A percentile compares a stretch with the other conserved stretches of the same genome.
Conservation (phyloP, 2,329 filamentous ascomycete genomes). For the Pyricularia pennisetigena region DNA sequence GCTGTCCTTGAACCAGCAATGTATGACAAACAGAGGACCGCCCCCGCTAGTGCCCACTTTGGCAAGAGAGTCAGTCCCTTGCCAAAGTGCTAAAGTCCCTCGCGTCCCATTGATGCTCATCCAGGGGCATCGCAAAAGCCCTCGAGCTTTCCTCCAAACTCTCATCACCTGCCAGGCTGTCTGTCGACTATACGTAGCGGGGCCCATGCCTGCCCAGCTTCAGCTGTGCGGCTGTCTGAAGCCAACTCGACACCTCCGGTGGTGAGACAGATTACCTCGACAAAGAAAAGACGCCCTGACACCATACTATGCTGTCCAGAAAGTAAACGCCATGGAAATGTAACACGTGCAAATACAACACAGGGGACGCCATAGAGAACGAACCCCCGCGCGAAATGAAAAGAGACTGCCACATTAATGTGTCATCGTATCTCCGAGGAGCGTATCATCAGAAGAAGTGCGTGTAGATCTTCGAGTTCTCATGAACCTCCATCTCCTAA, state of each 20-base stretch:
- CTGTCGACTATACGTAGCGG: not conserved
- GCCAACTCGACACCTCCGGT: not conserved
- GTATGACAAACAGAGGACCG: not conserved
- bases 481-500: slow-evolving; percentile 99
- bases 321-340: slow-evolving; percentile 31
- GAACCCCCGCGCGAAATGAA: slow-evolving; percentile 22
- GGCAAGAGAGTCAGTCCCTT: not conserved
- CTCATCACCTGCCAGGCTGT: not conserved
- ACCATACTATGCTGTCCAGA: slow-evolving; percentile 48
- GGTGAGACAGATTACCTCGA: not conserved
- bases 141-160: not conserved
- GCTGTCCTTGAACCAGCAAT: not conserved
- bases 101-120: not conserved
- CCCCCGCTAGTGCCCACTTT: not conserved
- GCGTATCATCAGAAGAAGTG: slow-evolving; percentile 81
- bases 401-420: slow-evolving; percentile 9
- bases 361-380: slow-evolving; percentile 14
- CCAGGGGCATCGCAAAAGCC: not conserved
- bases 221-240: not conserved
- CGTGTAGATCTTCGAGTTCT: slow-evolving; percentile 97
- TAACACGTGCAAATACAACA: slow-evolving; percentile 39
- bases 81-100: not conserved
- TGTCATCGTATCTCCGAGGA: slow-evolving; percentile 13
- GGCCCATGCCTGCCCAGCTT: not conserved
- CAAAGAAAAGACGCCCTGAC: slow-evolving; percentile 39